phyloP scores from a whole-genome alignment of 371 early-diverging fungal genomes.

The Mortierella sp. region DNA sequence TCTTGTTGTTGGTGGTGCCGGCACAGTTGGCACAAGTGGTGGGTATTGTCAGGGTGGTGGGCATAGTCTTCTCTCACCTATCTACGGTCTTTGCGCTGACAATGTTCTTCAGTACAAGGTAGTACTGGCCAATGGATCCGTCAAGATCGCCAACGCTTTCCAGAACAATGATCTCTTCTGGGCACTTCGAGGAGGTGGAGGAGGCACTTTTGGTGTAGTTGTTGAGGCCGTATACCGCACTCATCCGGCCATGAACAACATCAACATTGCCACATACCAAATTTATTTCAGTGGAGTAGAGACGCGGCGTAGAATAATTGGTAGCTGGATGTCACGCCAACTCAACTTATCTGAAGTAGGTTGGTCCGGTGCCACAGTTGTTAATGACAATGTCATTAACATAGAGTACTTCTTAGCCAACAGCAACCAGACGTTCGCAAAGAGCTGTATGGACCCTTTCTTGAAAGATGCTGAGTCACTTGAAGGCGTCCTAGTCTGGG shows the following conservation, averaged over 20 bases:
- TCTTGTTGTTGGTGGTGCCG: slow-evolving; percentile 51
- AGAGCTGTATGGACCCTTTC: slow-evolving; percentile 5
- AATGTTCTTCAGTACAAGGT: slow-evolving; percentile 59
- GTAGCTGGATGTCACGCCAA: slow-evolving; percentile 16
- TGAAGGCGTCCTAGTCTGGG: slow-evolving; percentile 1
- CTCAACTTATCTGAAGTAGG: slow-evolving; percentile 17
- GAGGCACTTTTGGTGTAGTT: slow-evolving; percentile 58
- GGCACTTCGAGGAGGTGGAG: slow-evolving; percentile 68
- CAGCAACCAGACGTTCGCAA: neutral
- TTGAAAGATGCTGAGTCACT: slow-evolving; percentile 12
- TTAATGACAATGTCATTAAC: neutral
- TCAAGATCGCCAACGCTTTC: slow-evolving; percentile 51
- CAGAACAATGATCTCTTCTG: slow-evolving; percentile 62
- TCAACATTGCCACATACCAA: slow-evolving; percentile 6
- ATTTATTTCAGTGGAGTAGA: neutral
- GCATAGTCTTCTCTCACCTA: slow-evolving; percentile 38
- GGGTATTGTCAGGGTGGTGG: slow-evolving; percentile 56
- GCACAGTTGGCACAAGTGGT: slow-evolving; percentile 37
- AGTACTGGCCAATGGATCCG: slow-evolving; percentile 57
- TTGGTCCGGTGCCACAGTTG: slow-evolving; percentile 22
- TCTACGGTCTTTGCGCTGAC: slow-evolving; percentile 60
- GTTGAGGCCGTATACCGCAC: slow-evolving; percentile 39
- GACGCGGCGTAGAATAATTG: neutral
- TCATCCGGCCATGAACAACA: slow-evolving; percentile 30
- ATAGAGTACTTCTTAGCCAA: slow-evolving; percentile 21